Percentiles rank a stretch among this genome's conserved stretches.
These are phyloP conservation scores for Achlya hypogyna DNA, from an alignment of 352 stramenopile species.

Conservation along the genomic window DNA sequence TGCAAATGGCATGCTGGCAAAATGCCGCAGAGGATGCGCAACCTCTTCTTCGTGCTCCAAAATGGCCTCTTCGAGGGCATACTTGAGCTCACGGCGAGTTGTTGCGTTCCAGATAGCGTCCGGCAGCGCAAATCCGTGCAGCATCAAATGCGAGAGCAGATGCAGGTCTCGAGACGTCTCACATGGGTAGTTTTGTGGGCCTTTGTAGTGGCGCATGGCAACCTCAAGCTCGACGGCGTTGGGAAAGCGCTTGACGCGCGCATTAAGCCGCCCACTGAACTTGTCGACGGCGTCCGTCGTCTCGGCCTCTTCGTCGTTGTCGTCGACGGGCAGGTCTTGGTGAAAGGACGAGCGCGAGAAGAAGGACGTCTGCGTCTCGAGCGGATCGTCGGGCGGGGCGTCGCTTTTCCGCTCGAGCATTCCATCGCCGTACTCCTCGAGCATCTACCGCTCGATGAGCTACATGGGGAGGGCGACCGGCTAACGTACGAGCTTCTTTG, in stretches of 20 bases:
- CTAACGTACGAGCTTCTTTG: slow-evolving; percentile 43
- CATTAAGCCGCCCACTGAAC: background rate
- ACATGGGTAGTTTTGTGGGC: slow-evolving; percentile 53
- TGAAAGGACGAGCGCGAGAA: slow-evolving; percentile 8
- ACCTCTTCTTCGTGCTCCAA: slow-evolving; percentile 14
- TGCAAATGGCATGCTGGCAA: slow-evolving; percentile 4
- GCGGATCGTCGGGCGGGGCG: background rate
- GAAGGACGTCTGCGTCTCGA: background rate
- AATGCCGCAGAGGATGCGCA: background rate
- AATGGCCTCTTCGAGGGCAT: slow-evolving; percentile 35
- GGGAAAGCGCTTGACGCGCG: background rate
- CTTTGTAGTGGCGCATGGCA: background rate
- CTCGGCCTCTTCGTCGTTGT: background rate
- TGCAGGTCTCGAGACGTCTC: slow-evolving; percentile 61
- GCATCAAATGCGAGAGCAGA: slow-evolving; percentile 50
- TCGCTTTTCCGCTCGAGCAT: background rate
- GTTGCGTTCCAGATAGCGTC: slow-evolving; percentile 72
- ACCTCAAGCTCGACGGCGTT: slow-evolving; percentile 1
- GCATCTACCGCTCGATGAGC: background rate
- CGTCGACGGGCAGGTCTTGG: background rate
- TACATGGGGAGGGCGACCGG: no score
- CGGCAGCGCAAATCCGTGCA: slow-evolving; percentile 63
- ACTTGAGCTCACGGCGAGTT: slow-evolving; percentile 45
- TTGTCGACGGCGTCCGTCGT: background rate
- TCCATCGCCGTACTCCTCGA: slow-evolving; percentile 5